A percentile compares a stretch with the other conserved stretches of the same genome.
phyloP scores from a whole-genome alignment of 1,139 yeast genomes.

The Candida sp. region DNA sequence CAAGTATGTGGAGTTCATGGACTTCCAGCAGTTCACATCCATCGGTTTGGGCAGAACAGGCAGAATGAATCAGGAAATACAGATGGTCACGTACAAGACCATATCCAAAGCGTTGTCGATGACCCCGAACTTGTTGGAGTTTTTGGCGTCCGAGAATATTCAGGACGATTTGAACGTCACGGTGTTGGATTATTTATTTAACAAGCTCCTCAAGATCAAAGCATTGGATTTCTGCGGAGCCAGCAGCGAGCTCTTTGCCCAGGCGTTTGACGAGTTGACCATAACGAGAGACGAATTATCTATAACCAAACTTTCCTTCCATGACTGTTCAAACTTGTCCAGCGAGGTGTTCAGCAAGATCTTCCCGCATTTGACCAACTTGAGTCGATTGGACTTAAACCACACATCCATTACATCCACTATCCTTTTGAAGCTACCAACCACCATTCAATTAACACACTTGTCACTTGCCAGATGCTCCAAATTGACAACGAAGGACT shows the following conservation, averaged over 20 bases:
- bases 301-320: slow-evolving; percentile 69
- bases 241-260: slow-evolving; percentile 63
- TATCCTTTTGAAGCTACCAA: slow-evolving; percentile 53
- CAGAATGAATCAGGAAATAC: slow-evolving; percentile 88
- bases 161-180: slow-evolving; percentile 79
- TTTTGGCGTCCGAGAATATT: slow-evolving; percentile 83
- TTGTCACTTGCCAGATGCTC: slow-evolving; percentile 82
- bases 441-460: slow-evolving; percentile 68
- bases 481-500: slow-evolving; percentile 72
- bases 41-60: slow-evolving; percentile 92
- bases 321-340: slow-evolving; percentile 85
- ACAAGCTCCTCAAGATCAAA: slow-evolving; percentile 61
- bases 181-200: slow-evolving; percentile 63
- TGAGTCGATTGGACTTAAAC: slow-evolving; percentile 76
- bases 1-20: slow-evolving; percentile 73
- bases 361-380: slow-evolving; percentile 58
- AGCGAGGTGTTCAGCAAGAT: slow-evolving; percentile 57
- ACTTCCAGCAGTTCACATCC: slow-evolving; percentile 88
- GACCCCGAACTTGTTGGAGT: slow-evolving; percentile 75
- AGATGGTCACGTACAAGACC: slow-evolving; percentile 83
- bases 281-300: slow-evolving; percentile 27
- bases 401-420: slow-evolving; percentile 78
- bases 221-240: slow-evolving; percentile 93
- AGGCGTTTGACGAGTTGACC: slow-evolving; percentile 56
- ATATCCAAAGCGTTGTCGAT: slow-evolving; percentile 62